phyloP scores from a whole-genome alignment of 345 rosid species.

The Euphorbia lathyris region DNA sequence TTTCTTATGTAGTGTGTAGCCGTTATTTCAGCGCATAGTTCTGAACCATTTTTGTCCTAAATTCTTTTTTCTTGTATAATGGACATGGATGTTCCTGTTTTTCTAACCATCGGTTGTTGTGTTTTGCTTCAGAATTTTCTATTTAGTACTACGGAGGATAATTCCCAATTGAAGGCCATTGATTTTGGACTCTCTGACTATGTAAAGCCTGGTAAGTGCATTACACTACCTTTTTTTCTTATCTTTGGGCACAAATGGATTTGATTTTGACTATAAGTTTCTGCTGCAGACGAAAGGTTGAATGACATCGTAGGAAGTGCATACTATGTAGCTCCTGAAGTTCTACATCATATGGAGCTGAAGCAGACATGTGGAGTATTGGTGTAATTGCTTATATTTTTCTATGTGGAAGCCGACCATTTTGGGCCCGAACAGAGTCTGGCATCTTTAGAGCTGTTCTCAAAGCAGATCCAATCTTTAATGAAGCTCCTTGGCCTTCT shows the following conservation, averaged over 20 bases:
- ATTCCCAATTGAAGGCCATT: conserved; percentile 77
- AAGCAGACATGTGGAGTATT: conserved; percentile 99
- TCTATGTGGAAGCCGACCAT: conserved; percentile 94
- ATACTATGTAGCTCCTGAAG: conserved; percentile 97
- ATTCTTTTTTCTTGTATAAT: background rate
- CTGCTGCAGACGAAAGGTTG: conserved; percentile 78
- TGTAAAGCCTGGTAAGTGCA: conserved; percentile 75
- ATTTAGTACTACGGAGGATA: conserved; percentile 59
- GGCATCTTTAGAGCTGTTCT: conserved; percentile 97
- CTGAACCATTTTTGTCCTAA: background rate
- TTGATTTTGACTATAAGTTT: conserved; percentile 24
- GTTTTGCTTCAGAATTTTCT: conserved; percentile 71
- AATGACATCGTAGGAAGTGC: conserved; percentile 99
- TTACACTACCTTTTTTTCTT: background rate
- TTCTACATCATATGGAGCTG: conserved; percentile 90
- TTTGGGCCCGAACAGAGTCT: conserved; percentile 98
- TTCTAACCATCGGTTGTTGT: conserved; percentile 2
- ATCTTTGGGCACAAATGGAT: conserved; percentile 12
- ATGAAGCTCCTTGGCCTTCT: conserved; percentile 95
- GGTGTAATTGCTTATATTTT: conserved; percentile 95
- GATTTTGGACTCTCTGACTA: conserved; percentile 99
- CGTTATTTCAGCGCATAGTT: background rate
- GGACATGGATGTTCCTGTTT: background rate
- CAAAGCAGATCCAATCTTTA: conserved; percentile 87
- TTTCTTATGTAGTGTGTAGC: background rate